A percentile compares a stretch with the other conserved stretches of the same genome.
Evolutionary conservation across 139 green algal species (phyloP).

Genomic region (Volvox africanus): DNA sequence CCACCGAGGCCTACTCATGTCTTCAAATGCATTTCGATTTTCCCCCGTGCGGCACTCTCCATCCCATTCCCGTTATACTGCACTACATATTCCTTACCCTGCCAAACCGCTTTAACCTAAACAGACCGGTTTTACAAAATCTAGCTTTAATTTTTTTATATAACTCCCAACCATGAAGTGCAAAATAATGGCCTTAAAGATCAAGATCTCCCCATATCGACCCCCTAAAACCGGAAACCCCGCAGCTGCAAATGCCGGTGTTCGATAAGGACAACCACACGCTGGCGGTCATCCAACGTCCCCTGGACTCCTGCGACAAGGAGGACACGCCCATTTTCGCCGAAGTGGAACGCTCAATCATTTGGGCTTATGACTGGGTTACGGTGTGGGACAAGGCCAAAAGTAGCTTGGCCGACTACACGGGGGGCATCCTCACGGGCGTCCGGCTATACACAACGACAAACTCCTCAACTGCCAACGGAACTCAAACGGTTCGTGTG

Average conservation of each 20-base stretch:
- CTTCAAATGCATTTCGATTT: too few relatives aligned
- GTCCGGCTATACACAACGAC: not conserved
- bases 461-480: not conserved
- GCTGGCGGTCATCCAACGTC: constrained; percentile 16
- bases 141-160: not conserved
- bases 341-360: not conserved
- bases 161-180: not conserved
- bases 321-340: constrained; percentile 1
- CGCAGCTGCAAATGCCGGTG: not conserved
- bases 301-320: constrained; percentile 37
- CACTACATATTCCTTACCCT: too few relatives aligned
- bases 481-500: not conserved
- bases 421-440: not conserved
- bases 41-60: too few relatives aligned
- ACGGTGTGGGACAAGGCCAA: constrained; percentile 7
- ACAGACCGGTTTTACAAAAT: not conserved
- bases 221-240: not conserved
- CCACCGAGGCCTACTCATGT: too few relatives aligned
- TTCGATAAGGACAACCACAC: constrained; percentile 29
- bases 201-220: not conserved
- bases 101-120: not conserved
- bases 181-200: too few relatives aligned
- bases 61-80: too few relatives aligned
- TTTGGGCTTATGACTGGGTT: constrained; percentile 5
- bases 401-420: not conserved